Base-by-base conservation (phyloP, 352 stramenopile species). In the Albugo candida region DNA sequence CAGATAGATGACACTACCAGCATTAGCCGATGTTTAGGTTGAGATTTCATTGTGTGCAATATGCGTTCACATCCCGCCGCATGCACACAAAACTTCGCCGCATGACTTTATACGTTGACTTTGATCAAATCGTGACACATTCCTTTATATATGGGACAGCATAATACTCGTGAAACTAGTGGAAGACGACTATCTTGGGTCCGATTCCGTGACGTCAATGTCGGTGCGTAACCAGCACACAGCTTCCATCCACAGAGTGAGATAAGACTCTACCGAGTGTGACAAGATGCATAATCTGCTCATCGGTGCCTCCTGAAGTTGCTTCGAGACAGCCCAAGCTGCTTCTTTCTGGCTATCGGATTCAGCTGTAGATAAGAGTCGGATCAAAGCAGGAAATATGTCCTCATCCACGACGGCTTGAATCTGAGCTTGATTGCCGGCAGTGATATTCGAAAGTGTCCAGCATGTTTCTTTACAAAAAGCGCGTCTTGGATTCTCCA, bases 361-460 rank as follows among this genome's bases (percentile, higher is more conserved):
- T 60, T 98, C 93, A 4, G 92, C 92, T 27, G 78, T 95, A n/a
- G 81, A 88, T 39, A 99, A 63, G 20, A 99, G 83, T 53, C 81
- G 72, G 60, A 99, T 97, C 41, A 99, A 66, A 41, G 93, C 87
- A 36, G 92, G 92, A 53, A 99, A 95, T 59, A 99, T 97, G 48
- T 96, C 93, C 39, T 83, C 88, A 42, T 99, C 88, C 52, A 99
- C 92, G 40, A 99, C 95, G 27, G 81, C 83, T 63, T 99, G 91
- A 49, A 99, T 99, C 75, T 99, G 95, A 55, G 97, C 85, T 67
- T 96, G 89, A 72, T 95, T 98, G 41, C 95, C 95, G 5, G 95
- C 95, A 20, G 94, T 98, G 63, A 99, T 99, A 70, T 99, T 99
- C 19, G 92, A 98, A 51, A 99, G 92, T 21, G 95, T 99, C 95